Evolutionary conservation across 768 basidiomycete genomes (phyloP).

Genomic region (Leucocoprinus birnbaumii): DNA sequence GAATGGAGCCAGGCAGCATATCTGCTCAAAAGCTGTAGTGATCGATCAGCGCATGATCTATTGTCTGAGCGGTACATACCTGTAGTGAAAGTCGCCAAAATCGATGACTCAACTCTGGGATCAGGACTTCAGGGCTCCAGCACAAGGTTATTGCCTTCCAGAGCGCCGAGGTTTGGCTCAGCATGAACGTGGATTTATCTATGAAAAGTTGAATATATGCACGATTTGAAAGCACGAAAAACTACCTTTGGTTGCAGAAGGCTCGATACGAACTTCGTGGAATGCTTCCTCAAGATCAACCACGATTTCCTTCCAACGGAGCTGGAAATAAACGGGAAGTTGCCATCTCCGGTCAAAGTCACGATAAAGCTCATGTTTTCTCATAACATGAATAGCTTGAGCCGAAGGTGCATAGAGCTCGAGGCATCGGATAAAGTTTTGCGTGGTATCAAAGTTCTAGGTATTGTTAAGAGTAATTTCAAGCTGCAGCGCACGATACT

Average conservation of each 20-base stretch:
- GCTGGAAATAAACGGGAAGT: slow-evolving; percentile 93
- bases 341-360: slow-evolving; percentile 91
- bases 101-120: slow-evolving; percentile 75
- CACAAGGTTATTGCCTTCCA: slow-evolving; percentile 75
- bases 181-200: slow-evolving; percentile 20
- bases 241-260: slow-evolving; percentile 39
- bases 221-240: neutral
- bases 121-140: slow-evolving; percentile 86
- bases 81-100: slow-evolving; percentile 94
- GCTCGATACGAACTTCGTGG: slow-evolving; percentile 36
- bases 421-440: slow-evolving; percentile 77
- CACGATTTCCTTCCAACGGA: slow-evolving; percentile 95
- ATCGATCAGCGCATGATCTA: slow-evolving; percentile 13
- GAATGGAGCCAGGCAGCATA: slow-evolving; percentile 78
- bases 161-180: slow-evolving; percentile 58
- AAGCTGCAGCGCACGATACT: slow-evolving; percentile 15
- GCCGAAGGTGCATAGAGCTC: slow-evolving; percentile 81
- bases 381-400: slow-evolving; percentile 67
- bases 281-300: slow-evolving; percentile 71
- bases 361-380: slow-evolving; percentile 63
- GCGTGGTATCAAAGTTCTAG: slow-evolving; percentile 83
- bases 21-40: slow-evolving; percentile 68
- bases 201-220: neutral
- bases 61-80: slow-evolving; percentile 35
- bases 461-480: neutral